A percentile compares a stretch with the other conserved stretches of the same genome.
Conservation (phyloP, 1,139 yeast species). For the Martiniozyma asiatica region DNA sequence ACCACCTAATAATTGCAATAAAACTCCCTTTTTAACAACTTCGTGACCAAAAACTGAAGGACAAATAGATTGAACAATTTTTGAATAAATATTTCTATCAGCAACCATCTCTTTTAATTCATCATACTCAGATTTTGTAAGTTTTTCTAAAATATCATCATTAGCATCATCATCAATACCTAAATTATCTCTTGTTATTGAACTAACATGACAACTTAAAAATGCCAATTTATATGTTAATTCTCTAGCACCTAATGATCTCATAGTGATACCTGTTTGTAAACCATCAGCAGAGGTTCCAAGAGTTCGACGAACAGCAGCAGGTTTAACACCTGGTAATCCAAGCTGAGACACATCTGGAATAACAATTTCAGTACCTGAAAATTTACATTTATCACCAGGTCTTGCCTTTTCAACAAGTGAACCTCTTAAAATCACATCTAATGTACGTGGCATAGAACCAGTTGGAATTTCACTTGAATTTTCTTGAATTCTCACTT, state of each 20-base stretch:
- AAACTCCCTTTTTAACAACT: conserved; percentile 80
- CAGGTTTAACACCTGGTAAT: conserved; percentile 92
- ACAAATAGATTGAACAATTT: conserved; percentile 80
- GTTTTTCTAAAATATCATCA: conserved; percentile 62
- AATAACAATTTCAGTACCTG: conserved; percentile 91
- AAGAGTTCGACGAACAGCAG: conserved; percentile 54
- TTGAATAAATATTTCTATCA: conserved; percentile 75
- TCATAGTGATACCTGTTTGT: conserved; percentile 70
- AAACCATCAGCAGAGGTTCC: conserved; percentile 60
- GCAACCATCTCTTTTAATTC: conserved; percentile 88
- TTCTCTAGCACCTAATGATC: conserved; percentile 85
- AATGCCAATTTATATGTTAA: conserved; percentile 87
- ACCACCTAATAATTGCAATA: conserved; percentile 86
- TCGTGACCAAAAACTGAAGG: conserved; percentile 98
- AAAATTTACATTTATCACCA: conserved; percentile 90
- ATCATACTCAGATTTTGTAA: conserved; percentile 72
- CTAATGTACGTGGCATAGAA: conserved; percentile 96
- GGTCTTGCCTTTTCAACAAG: conserved; percentile 95
- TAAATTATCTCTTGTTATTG: conserved; percentile 39
- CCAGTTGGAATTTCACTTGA: conserved; percentile 96
- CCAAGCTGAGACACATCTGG: conserved; percentile 95
- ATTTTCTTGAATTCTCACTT: conserved; percentile 90
- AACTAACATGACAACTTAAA: conserved; percentile 75
- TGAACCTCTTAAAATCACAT: conserved; percentile 87
- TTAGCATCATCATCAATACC: conserved; percentile 20